These are phyloP conservation scores for Plasmodium yoelii DNA, from an alignment of 169 alveolate genomes.

Conservation along the genomic window DNA sequence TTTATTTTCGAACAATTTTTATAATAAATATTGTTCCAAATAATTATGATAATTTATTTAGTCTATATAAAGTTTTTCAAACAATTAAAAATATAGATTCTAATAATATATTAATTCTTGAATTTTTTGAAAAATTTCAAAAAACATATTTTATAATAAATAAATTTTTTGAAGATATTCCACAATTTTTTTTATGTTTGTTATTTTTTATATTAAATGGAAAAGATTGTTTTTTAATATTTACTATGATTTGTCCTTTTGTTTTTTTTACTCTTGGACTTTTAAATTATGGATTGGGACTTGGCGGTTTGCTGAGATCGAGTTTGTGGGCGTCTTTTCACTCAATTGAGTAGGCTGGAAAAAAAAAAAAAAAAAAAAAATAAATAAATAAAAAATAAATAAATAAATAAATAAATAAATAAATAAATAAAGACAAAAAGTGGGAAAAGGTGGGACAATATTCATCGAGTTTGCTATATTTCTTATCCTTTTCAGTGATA, in stretches of 20 bases:
- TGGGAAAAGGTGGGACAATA: not conserved
- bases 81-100: not conserved
- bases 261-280: not conserved
- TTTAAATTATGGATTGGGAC: conserved; percentile 5
- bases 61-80: conserved; percentile 33
- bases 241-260: conserved; percentile 15
- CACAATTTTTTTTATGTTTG: conserved; percentile 36
- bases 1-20: conserved; percentile 32
- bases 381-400: not conserved
- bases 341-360: not conserved
- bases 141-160: conserved; percentile 25
- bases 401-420: not conserved
- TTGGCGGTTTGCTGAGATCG: not conserved
- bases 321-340: conserved; percentile 6
- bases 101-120: not conserved
- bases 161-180: conserved; percentile 61
- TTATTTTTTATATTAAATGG: conserved; percentile 20
- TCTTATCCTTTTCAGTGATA: conserved; percentile 17
- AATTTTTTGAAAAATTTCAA: conserved; percentile 31
- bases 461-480: not conserved
- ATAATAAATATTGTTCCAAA: conserved; percentile 24
- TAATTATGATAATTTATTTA: conserved; percentile 30
- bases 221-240: conserved; percentile 14
- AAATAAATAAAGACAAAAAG: not conserved
- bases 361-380: not conserved